Percentiles rank a stretch among this genome's conserved stretches.
Conservation (phyloP, 2,329 filamentous ascomycete genomes). For the Monilinia fructigena region DNA sequence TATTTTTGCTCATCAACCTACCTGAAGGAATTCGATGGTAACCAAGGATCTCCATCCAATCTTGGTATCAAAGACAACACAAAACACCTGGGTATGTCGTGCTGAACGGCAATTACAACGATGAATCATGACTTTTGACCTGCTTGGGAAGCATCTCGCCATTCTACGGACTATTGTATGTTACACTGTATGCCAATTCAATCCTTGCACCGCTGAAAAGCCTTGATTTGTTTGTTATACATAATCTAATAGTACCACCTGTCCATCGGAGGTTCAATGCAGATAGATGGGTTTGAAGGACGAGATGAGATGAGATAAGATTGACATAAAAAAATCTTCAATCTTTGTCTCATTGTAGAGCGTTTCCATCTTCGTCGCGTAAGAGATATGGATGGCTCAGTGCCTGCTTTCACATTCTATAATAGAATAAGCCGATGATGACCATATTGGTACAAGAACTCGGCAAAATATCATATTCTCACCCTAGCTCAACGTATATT, state of each 20-base stretch:
- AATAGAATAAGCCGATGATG: slow-evolving; percentile 1
- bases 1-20: not conserved
- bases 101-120: slow-evolving; percentile 10
- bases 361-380: not conserved
- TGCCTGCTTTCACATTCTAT: not conserved
- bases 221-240: slow-evolving; percentile 19
- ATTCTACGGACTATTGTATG: not conserved
- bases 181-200: not conserved
- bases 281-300: slow-evolving; percentile 10
- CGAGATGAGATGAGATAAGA: slow-evolving; percentile 23
- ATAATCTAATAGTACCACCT: slow-evolving; percentile 11
- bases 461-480: slow-evolving; percentile 11
- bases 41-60: slow-evolving; percentile 8
- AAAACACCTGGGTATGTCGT: not conserved
- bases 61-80: slow-evolving; percentile 7
- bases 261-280: slow-evolving; percentile 17
- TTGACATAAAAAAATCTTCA: slow-evolving; percentile 6
- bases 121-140: slow-evolving; percentile 3
- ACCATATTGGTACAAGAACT: not conserved
- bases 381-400: not conserved
- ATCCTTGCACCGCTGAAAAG: slow-evolving; percentile 7
- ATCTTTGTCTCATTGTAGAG: not conserved
- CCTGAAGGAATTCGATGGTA: not conserved
- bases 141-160: slow-evolving; percentile 3
- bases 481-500: slow-evolving; percentile 9